phyloP scores from a whole-genome alignment of 2,329 filamentous ascomycete species.

The Penicillium sp. region DNA sequence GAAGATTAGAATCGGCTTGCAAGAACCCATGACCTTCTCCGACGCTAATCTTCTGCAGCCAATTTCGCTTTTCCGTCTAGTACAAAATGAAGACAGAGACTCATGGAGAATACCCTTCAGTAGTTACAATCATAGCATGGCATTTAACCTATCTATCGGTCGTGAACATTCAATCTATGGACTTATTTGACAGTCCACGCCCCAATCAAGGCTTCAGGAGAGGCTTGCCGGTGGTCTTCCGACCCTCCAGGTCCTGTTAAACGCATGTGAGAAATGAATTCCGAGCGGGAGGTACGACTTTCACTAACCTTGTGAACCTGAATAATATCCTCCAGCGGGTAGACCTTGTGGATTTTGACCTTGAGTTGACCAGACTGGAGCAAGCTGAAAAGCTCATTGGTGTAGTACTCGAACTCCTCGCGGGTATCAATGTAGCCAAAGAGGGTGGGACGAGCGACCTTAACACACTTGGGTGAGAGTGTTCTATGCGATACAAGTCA shows the following conservation, averaged over 20 bases:
- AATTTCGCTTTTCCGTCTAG: neutral
- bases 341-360: conserved; percentile 69
- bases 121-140: neutral
- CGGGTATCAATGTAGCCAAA: conserved; percentile 65
- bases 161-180: neutral
- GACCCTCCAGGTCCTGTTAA: conserved; percentile 65
- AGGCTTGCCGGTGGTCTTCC: conserved; percentile 80
- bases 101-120: neutral
- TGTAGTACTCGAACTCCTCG: conserved; percentile 67
- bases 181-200: neutral
- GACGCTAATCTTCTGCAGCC: neutral
- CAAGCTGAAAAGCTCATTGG: conserved; percentile 67
- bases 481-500: conserved; percentile 14
- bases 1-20: neutral
- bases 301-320: conserved; percentile 58
- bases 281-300: neutral
- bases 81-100: too few relatives aligned
- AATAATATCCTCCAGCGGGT: conserved; percentile 67
- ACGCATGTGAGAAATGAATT: conserved; percentile 1
- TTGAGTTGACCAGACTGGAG: conserved; percentile 66
- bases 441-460: conserved; percentile 69
- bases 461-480: conserved; percentile 69
- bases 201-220: conserved; percentile 59
- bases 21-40: too few relatives aligned
- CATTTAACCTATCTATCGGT: neutral